phyloP scores from a whole-genome alignment of 768 basidiomycete genomes.

The Mrakia blollopis region DNA sequence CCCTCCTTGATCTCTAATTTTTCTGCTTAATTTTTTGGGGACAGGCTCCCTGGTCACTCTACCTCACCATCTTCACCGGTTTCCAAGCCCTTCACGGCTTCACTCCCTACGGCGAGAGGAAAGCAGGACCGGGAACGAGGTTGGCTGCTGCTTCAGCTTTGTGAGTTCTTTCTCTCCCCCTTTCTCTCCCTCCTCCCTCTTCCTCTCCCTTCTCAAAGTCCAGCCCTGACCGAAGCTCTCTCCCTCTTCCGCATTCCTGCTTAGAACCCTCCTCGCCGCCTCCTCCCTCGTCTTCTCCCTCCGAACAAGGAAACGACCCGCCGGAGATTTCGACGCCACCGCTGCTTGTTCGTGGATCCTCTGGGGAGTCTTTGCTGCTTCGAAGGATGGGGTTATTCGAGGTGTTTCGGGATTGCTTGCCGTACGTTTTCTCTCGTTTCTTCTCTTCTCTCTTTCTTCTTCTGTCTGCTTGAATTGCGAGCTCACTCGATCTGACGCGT shows the following conservation, averaged over 20 bases:
- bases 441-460: no score
- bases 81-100: not conserved
- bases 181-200: not conserved
- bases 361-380: not conserved
- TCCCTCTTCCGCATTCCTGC: not conserved
- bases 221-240: no score
- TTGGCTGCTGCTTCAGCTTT: not conserved
- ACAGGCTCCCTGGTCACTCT: not conserved
- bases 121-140: not conserved
- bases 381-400: no score
- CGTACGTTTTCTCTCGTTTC: no score
- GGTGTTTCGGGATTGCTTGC: no score
- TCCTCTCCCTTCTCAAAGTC: not conserved
- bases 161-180: not conserved
- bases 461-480: no score
- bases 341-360: not conserved
- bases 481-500: no score
- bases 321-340: not conserved
- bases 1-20: not conserved
- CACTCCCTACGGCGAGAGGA: not conserved
- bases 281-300: conserved; percentile 6
- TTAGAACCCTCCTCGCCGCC: not conserved
- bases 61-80: not conserved
- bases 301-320: not conserved
- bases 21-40: not conserved